phyloP scores from a whole-genome alignment of 768 basidiomycete species.

The Albatrellus ellisii region DNA sequence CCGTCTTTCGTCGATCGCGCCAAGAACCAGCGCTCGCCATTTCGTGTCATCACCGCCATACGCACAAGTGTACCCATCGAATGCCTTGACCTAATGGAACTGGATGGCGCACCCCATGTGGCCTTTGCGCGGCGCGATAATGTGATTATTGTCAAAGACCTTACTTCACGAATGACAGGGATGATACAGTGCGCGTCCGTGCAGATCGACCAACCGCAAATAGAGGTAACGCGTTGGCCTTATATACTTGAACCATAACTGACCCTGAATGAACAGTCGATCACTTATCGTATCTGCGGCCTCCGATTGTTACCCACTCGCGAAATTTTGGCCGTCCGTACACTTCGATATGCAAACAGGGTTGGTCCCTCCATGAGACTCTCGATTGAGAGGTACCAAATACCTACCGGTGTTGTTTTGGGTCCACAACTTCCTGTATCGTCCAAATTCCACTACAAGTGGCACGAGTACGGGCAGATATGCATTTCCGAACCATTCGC shows the following conservation, averaged over 20 bases:
- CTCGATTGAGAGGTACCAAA: too few species aligned
- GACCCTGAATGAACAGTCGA: background rate
- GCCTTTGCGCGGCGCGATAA: background rate
- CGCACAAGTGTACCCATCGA: background rate
- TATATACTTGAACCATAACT: too few species aligned
- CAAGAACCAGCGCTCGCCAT: background rate
- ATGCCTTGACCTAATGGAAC: background rate
- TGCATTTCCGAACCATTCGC: background rate
- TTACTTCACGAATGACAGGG: background rate
- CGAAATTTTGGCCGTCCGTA: conserved; percentile 1
- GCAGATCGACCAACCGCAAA: background rate
- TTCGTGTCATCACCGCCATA: background rate
- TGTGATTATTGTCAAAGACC: conserved; percentile 1
- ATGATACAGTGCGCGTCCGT: background rate
- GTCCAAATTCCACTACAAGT: background rate
- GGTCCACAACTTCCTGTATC: background rate
- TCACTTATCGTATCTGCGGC: background rate
- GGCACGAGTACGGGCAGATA: background rate
- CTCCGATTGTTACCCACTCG: conserved; percentile 1
- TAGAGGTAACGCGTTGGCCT: too few species aligned
- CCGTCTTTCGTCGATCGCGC: background rate
- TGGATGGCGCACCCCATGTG: background rate
- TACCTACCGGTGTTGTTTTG: too few species aligned
- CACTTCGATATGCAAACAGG: too few species aligned
- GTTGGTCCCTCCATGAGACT: too few species aligned